These are phyloP conservation scores for Solanum neorickii DNA, from an alignment of 257 asterid species.

Conservation along the genomic window DNA sequence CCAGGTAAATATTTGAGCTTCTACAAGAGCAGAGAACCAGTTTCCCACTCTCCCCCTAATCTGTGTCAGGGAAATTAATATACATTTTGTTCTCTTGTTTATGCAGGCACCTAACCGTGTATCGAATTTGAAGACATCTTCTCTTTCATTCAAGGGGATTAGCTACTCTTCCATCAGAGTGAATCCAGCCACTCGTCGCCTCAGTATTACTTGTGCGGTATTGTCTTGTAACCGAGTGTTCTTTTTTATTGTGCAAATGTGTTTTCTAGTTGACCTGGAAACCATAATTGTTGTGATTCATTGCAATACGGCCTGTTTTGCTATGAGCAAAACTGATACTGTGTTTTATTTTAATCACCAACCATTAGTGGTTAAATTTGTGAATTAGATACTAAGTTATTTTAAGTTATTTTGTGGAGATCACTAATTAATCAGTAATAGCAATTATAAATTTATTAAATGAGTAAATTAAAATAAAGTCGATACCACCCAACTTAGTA, in stretches of 20 bases:
- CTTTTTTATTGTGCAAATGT: not conserved
- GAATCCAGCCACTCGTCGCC: conserved; percentile 33
- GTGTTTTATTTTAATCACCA: not conserved
- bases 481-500: not conserved
- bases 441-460: not conserved
- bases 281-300: not conserved
- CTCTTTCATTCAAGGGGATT: conserved; percentile 20
- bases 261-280: not conserved
- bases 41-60: not conserved
- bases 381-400: not conserved
- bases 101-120: not conserved
- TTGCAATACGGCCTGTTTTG: not conserved
- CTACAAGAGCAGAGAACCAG: not conserved
- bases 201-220: conserved; percentile 59
- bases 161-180: conserved; percentile 24
- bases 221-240: not conserved
- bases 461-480: not conserved
- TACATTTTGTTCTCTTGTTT: not conserved
- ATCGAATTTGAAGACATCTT: conserved; percentile 11
- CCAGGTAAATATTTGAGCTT: not conserved
- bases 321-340: not conserved
- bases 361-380: not conserved
- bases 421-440: not conserved
- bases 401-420: not conserved
- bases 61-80: not conserved